Base-by-base conservation (phyloP, 495 filamentous ascomycete species). In the Podospora pseudocomata region DNA sequence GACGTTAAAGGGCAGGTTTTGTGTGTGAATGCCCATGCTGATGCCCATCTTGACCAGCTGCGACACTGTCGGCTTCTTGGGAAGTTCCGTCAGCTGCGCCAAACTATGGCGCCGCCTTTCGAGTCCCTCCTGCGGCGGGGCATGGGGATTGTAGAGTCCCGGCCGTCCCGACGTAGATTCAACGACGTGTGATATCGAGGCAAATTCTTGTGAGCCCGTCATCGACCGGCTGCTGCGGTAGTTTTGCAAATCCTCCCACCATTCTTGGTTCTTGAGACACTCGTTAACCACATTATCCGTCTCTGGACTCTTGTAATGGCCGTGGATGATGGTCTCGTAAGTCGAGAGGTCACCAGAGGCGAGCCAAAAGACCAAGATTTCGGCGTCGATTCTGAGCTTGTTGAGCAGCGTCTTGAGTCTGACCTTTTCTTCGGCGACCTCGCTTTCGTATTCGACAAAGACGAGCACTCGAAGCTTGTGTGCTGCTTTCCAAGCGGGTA, bases 401-500 rank as follows among this genome's bases (percentile, higher is more conserved):
- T 91, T 89, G 13, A 96, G 82, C 11, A 96, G 81, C 18, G 89
- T 86, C 68, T 88, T 88, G 54, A 96, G 89, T 69, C 92, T 82
- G 0, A 83, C 84, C 66, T 87, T 81, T 77, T 96, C 92, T 75
- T 96, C 92, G 53, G 88, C 87, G 19, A 96, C 87, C 67, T 96
- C 92, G 19, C 84, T 87, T 74, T 96, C 92, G 73, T 95, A 96
- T 73, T 96, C 92, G 28, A 96, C 92, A 75, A 96, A 96, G 2
- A 95, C 92, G 0, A 87, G 81, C 4, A 96, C 91, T 54, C 92
- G 89, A 20, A 94, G 78, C 67, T 82, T 85, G 73, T 91, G 94
- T 2, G 83, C 83, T 71, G 87, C 91, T 72, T 92, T 93, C 92
- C 92, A 96, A 1, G 88, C 86, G 6, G 90, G 90, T 3, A 95